A percentile compares a stretch with the other conserved stretches of the same genome.
phyloP scores from a whole-genome alignment of 768 basidiomycete species.

The Podaxis sp. region DNA sequence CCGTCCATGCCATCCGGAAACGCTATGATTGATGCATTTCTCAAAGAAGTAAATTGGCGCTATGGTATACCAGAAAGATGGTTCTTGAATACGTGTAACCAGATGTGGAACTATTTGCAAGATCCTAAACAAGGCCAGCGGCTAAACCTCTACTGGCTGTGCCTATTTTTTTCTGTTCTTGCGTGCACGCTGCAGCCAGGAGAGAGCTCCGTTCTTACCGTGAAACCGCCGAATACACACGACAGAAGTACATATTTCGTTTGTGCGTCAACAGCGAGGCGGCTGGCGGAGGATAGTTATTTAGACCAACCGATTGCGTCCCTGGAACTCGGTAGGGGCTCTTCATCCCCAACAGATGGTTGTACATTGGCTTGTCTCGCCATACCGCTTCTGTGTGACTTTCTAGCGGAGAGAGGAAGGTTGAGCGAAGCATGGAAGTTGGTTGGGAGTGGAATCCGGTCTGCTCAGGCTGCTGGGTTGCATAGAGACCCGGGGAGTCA shows the following conservation, averaged over 20 bases:
- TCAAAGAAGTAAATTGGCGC: slow-evolving; percentile 48
- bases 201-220: slow-evolving; percentile 20
- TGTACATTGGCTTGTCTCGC: slow-evolving; percentile 47
- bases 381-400: slow-evolving; percentile 42
- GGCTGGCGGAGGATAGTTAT: slow-evolving; percentile 46
- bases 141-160: slow-evolving; percentile 52
- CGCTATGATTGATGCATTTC: slow-evolving; percentile 39
- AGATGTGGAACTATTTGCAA: slow-evolving; percentile 48
- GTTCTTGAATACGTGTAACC: slow-evolving; percentile 40
- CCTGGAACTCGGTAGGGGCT: slow-evolving; percentile 23
- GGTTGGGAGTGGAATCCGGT: slow-evolving; percentile 38
- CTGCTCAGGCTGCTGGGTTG: slow-evolving; percentile 42
- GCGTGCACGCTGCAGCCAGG: slow-evolving; percentile 37
- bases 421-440: slow-evolving; percentile 52
- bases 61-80: slow-evolving; percentile 51
- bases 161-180: slow-evolving; percentile 48
- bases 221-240: slow-evolving; percentile 10
- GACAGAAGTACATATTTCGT: slow-evolving; percentile 35
- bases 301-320: slow-evolving; percentile 34
- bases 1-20: slow-evolving; percentile 32
- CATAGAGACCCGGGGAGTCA: slow-evolving; percentile 43
- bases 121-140: slow-evolving; percentile 29
- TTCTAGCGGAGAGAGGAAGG: slow-evolving; percentile 45
- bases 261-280: slow-evolving; percentile 44
- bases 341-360: slow-evolving; percentile 41